phyloP scores from a whole-genome alignment of 495 filamentous ascomycete genomes.

The Xylaria curta region DNA sequence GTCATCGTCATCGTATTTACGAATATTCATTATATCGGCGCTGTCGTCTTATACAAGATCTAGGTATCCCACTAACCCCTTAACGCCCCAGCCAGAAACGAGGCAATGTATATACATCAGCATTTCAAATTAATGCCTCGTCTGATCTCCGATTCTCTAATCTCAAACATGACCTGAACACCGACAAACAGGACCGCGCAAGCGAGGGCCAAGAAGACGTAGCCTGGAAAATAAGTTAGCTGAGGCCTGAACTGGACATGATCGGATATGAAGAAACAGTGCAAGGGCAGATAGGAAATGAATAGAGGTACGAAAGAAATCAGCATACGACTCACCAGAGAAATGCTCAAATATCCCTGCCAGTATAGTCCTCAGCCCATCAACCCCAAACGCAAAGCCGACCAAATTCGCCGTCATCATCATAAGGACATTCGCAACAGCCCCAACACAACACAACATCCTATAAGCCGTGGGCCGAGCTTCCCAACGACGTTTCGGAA shows the following conservation, averaged over 20 bases:
- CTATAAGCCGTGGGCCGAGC: constrained; percentile 72
- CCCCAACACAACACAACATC: constrained; percentile 82
- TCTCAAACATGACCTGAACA: constrained; percentile 95
- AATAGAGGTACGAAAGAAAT: background rate
- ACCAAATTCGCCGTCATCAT: constrained; percentile 97
- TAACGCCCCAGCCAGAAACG: background rate
- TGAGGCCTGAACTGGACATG: background rate
- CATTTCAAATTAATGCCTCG: constrained; percentile 87
- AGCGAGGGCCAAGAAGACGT: constrained; percentile 77
- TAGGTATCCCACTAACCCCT: background rate
- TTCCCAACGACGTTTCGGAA: constrained; percentile 75
- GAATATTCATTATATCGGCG: background rate
- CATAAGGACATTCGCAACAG: constrained; percentile 86
- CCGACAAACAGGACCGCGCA: constrained; percentile 80
- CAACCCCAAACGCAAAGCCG: constrained; percentile 90
- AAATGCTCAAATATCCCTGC: constrained; percentile 75
- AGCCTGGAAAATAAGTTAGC: constrained; percentile 50
- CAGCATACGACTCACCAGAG: constrained; percentile 55
- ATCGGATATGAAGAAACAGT: background rate
- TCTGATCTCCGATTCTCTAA: constrained; percentile 80
- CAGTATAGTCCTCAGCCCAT: constrained; percentile 80
- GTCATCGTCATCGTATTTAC: background rate
- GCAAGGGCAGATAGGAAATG: constrained; percentile 27
- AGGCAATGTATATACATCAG: constrained; percentile 45
- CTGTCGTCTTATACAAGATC: background rate